Evolutionary conservation across 208 protist genomes (phyloP).

Genomic region (Leishmania arabica): DNA sequence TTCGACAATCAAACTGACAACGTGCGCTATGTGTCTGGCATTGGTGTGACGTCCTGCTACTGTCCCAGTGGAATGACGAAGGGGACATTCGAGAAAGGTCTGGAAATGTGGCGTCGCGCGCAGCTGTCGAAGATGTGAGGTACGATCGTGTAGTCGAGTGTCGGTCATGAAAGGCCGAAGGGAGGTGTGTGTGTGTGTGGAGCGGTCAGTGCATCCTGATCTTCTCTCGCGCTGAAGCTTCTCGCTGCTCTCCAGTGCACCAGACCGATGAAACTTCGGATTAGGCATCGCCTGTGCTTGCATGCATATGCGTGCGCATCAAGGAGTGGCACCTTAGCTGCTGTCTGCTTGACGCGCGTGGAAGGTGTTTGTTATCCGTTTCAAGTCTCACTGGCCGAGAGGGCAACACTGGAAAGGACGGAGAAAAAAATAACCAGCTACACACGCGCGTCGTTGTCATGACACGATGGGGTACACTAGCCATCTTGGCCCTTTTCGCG

Average conservation of each 20-base stretch:
- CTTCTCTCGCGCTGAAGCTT: constrained; percentile 2
- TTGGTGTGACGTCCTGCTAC: constrained; percentile 83
- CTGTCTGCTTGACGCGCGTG: not conserved
- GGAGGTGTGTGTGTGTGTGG: too few species aligned
- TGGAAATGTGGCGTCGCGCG: constrained; percentile 59
- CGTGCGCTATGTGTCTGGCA: constrained; percentile 57
- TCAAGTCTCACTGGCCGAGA: too few species aligned
- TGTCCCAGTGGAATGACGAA: constrained; percentile 74
- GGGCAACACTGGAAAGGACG: too few species aligned
- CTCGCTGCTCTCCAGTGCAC: constrained; percentile 13
- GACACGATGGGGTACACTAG: too few species aligned
- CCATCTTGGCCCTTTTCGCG: too few species aligned
- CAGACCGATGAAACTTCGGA: not conserved
- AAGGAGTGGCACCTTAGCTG: not conserved
- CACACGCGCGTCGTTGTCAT: too few species aligned
- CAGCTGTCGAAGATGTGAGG: constrained; percentile 26
- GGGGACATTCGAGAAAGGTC: constrained; percentile 66
- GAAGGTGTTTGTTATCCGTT: too few species aligned
- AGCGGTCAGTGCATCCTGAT: too few species aligned
- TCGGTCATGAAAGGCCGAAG: not conserved
- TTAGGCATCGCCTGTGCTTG: not conserved
- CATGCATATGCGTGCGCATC: not conserved
- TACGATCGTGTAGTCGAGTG: not conserved
- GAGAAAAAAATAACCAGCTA: too few species aligned
- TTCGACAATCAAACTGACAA: constrained; percentile 93